Base-by-base conservation (phyloP, 2,329 filamentous ascomycete genomes). In the Alternaria alternata region DNA sequence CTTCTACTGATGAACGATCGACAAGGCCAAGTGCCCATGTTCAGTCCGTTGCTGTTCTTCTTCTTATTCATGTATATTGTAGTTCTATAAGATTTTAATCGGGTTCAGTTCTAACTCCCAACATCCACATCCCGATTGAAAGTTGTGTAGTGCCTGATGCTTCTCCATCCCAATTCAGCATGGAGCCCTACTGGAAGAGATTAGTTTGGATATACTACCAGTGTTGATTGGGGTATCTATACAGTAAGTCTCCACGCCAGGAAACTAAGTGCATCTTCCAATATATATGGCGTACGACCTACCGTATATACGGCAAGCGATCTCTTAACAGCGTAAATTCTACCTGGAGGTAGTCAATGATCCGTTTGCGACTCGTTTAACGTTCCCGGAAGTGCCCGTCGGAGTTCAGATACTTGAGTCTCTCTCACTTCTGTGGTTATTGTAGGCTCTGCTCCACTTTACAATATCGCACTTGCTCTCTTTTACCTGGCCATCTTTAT, bases 251-350 rank as follows among this genome's bases (percentile, higher is more conserved):
- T 48, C 4, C 24, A 1, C 7, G 7, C 2, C 2, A 36, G 20
- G 18, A 7, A 30, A 16, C 16, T n/a, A 4, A 0, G 11, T n/a
- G 3, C 2, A 44, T 26, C 3, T 24, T 42, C 2, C 7, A 30
- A 46, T 7, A 14, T 46, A 1, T 14, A 28, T 3, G 5, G 3
- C 26, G 18, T 51, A 28, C 38, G 6, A 3, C 12, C 39, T 53
- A 43, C 26, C 5, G 32, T 24, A 7, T 34, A 7, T 11, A 38
- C 11, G 8, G 5, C 49, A 43, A 7, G n/a, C 30, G 8, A 32
- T 3, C 7, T 7, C 12, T 1, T 2, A n/a, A n/a, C 30, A 11
- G 7, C 11, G 4, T 1, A 11, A 18, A 1, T 7, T 14, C 3
- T 8, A 9, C 16, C 6, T 24, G 26, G 36, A 28, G 20, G 26